phyloP scores from a whole-genome alignment of 208 protist species.

The Phytomonas sp. region DNA sequence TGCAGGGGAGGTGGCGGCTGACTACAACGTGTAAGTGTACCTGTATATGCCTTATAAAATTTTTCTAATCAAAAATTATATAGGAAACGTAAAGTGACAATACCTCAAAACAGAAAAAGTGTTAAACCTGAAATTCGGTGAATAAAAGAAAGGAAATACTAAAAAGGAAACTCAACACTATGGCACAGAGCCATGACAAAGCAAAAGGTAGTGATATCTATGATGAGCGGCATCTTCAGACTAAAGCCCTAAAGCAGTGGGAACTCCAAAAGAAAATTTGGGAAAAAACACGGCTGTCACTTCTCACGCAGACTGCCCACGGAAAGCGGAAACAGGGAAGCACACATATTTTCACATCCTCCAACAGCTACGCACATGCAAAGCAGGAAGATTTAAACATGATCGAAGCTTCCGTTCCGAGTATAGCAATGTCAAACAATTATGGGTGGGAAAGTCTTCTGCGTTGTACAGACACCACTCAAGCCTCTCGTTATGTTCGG shows the following conservation, averaged over 20 bases:
- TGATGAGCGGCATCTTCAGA: constrained; percentile 49
- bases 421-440: constrained; percentile 16
- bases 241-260: constrained; percentile 54
- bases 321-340: not conserved
- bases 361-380: constrained; percentile 27
- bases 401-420: constrained; percentile 28
- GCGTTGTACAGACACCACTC: constrained; percentile 22
- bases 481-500: constrained; percentile 40
- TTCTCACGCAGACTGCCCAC: constrained; percentile 4
- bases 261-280: constrained; percentile 63
- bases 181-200: not conserved
- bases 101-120: constrained; percentile 14
- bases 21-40: constrained; percentile 3
- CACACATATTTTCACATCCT: constrained; percentile 30
- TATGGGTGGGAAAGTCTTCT: constrained; percentile 56
- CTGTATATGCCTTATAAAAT: constrained; percentile 3
- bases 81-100: not conserved
- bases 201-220: constrained; percentile 7
- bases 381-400: constrained; percentile 47
- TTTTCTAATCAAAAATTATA: not conserved
- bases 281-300: constrained; percentile 10
- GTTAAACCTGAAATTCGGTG: constrained; percentile 8
- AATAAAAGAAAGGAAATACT: constrained; percentile 11
- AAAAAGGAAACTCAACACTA: not conserved
- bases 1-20: not conserved